A percentile compares a stretch with the other conserved stretches of the same genome.
These are phyloP conservation scores for Kitagawia praeruptora DNA, from an alignment of 129 eudicot species.

Conservation along the genomic window DNA sequence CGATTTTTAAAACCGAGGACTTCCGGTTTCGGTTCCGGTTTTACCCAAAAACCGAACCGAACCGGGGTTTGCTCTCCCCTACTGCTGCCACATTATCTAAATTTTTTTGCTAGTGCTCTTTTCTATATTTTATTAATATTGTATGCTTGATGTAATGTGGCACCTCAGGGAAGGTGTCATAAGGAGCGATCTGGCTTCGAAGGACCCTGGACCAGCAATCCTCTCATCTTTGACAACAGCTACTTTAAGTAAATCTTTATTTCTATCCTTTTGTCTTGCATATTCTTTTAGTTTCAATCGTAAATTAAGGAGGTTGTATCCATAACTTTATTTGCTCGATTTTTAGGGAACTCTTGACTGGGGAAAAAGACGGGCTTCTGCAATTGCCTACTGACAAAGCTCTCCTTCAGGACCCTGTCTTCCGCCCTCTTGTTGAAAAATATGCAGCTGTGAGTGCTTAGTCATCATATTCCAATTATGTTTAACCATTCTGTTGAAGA, in stretches of 20 bases:
- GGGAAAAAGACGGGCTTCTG: slow-evolving; percentile 2
- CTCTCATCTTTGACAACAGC: slow-evolving; percentile 72
- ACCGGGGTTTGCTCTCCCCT: too few relatives aligned
- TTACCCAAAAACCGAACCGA: too few relatives aligned
- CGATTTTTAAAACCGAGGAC: too few relatives aligned
- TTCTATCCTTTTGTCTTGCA: not conserved
- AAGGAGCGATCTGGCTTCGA: slow-evolving; percentile 93
- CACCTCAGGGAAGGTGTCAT: slow-evolving; percentile 71
- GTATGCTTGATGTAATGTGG: not conserved
- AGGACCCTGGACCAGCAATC: slow-evolving; percentile 88
- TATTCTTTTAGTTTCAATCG: not conserved
- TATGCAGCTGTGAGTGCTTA: not conserved
- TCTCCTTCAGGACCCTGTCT: slow-evolving; percentile 3
- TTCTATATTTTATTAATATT: not conserved
- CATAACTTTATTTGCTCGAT: not conserved
- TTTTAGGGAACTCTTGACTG: slow-evolving; percentile 4
- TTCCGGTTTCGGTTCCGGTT: too few relatives aligned
- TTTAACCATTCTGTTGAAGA: not conserved
- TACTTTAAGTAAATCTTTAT: slow-evolving; percentile 46
- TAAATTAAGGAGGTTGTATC: not conserved
- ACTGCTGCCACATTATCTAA: not conserved
- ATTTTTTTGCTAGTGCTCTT: not conserved
- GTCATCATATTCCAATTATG: not conserved
- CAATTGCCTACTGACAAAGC: slow-evolving; percentile 1
- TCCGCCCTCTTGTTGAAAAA: slow-evolving; percentile 4